Evolutionary conservation across 805 yeast genomes (phyloP).

Genomic region (Dipodascus albidus): DNA sequence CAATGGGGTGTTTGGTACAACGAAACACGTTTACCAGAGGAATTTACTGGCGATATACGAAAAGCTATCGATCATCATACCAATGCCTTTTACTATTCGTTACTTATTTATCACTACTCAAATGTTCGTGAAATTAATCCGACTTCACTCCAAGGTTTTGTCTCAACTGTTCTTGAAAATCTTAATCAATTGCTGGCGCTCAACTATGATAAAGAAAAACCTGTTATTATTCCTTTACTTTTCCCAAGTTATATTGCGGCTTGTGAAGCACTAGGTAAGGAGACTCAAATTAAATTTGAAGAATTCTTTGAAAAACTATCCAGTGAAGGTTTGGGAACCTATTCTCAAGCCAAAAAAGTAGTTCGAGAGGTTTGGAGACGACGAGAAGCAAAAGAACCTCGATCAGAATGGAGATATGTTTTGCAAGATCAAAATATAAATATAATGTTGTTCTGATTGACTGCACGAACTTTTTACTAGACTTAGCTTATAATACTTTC

Average conservation of each 20-base stretch:
- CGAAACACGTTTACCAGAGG: slow-evolving; percentile 3
- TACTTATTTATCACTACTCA: slow-evolving; percentile 60
- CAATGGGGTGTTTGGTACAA: slow-evolving; percentile 1
- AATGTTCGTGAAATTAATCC: slow-evolving; percentile 47
- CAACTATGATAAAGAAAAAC: slow-evolving; percentile 37
- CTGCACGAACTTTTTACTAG: not conserved
- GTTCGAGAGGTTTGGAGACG: slow-evolving; percentile 82
- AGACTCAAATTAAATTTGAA: slow-evolving; percentile 53
- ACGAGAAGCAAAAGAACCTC: slow-evolving; percentile 43
- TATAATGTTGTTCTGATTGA: slow-evolving; percentile 41
- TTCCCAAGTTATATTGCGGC: slow-evolving; percentile 91
- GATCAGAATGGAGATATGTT: slow-evolving; percentile 70
- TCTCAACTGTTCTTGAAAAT: slow-evolving; percentile 49
- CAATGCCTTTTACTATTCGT: slow-evolving; percentile 63
- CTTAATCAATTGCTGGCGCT: slow-evolving; percentile 50
- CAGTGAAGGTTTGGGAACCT: slow-evolving; percentile 56
- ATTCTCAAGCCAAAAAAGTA: slow-evolving; percentile 78
- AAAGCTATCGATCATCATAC: slow-evolving; percentile 74
- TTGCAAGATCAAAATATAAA: slow-evolving; percentile 79
- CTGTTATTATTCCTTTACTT: slow-evolving; percentile 61
- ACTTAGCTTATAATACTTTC: not conserved
- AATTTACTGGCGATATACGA: slow-evolving; percentile 25
- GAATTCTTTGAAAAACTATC: slow-evolving; percentile 45
- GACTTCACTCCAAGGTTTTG: slow-evolving; percentile 47
- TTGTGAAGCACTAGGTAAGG: slow-evolving; percentile 51